Evolutionary conservation across 2,329 filamentous ascomycete species (phyloP), one percentile per base, ranked within the genome.

Genomic region (Botrytis squamosa): DNA sequence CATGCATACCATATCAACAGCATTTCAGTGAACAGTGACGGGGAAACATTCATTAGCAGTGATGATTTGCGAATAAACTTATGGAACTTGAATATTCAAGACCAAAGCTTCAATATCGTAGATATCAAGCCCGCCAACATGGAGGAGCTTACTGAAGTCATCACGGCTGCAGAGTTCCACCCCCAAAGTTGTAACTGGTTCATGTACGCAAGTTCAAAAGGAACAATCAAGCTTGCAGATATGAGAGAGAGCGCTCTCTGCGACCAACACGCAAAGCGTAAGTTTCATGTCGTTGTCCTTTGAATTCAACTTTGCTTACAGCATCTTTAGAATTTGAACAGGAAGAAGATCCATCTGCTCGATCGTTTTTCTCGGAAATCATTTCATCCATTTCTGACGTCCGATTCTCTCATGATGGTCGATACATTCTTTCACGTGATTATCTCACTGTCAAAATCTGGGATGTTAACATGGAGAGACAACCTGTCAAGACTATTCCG

Each of bases 1-100:
- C 96, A 99, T 83, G 96, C 96, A 78, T 99, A 99, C 83, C 96
- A 99, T 84, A 98, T 99, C 89, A 99, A 99, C 86, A 98, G 96
- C 86, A 99, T 99, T 83, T 98, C 96, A n/a, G 96, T 98, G 80
- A 99, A 99, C 87, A 98, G 95, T 82, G 96, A 99, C 83, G 96
- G 95, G 73, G 96, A 99, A 86, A 99, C 96, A 0, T 99, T 98
- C 84, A 98, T 99, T 85, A 98, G 95, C 86, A 98, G 95, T 82
- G 96, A 99, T 82, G 96, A 99, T 82, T 86, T 99, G 76, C 92
- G 96, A 76, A 97, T 99, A 87, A 99, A 99, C 83, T 87, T 99
- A 73, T 99, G 96, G 96, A 98, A 99, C 82, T 87, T 98, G 79
- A 98, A 98, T 84, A 99, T 99, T 77, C 96, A 99, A 83, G 95